Evolutionary conservation across 495 filamentous ascomycete species (phyloP).

Genomic region (Cercophora samala): DNA sequence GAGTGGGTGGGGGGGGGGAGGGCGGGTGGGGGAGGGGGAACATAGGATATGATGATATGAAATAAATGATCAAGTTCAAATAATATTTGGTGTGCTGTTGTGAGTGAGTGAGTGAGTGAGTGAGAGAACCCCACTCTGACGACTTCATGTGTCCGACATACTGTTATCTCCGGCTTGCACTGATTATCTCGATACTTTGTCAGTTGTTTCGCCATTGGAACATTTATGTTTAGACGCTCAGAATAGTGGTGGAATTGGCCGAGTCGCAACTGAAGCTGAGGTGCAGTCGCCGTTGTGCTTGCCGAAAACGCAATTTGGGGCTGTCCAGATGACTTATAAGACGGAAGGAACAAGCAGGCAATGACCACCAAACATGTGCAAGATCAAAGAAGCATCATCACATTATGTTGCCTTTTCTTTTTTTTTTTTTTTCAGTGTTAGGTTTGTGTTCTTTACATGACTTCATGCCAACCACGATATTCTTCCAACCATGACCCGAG

Average conservation of each 20-base stretch:
- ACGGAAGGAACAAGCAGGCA: background rate
- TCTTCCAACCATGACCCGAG: conserved; percentile 21
- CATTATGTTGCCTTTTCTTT: no score
- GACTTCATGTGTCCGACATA: background rate
- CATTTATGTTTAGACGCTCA: background rate
- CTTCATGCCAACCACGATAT: no score
- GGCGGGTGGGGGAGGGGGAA: no score
- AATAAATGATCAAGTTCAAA: background rate
- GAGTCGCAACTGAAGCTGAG: background rate
- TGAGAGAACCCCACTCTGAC: background rate
- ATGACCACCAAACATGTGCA: background rate
- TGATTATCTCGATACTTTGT: background rate
- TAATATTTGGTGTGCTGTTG: background rate
- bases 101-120: no score
- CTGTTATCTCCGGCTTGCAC: background rate
- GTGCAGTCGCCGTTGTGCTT: conserved; percentile 12
- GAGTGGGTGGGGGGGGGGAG: no score
- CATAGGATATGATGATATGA: background rate
- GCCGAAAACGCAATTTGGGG: conserved; percentile 14
- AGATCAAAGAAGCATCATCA: no score
- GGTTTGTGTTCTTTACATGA: no score
- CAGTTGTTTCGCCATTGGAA: background rate
- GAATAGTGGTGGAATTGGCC: background rate
- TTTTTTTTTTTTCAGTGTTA: no score
- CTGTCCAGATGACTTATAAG: background rate